phyloP scores from a whole-genome alignment of 257 asterid genomes.

The Craterostigma plantagineum region DNA sequence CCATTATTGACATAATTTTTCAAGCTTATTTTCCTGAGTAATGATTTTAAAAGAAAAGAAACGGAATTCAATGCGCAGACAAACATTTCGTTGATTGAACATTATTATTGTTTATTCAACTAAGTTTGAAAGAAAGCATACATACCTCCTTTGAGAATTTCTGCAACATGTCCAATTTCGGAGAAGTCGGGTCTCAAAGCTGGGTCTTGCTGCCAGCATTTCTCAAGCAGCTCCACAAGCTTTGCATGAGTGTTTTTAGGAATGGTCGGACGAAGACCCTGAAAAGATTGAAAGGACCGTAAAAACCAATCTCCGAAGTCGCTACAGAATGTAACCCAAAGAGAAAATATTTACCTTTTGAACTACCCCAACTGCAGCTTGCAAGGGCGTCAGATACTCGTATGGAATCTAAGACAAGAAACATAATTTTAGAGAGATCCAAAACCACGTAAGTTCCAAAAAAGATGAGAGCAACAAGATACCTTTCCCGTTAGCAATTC shows the following conservation, averaged over 20 bases:
- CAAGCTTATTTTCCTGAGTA: background rate
- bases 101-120: background rate
- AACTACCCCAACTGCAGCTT: constrained; percentile 97
- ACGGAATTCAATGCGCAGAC: background rate
- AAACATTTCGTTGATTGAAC: background rate
- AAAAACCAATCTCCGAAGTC: background rate
- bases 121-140: constrained; percentile 8
- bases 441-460: constrained; percentile 1
- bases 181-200: constrained; percentile 68
- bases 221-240: constrained; percentile 76
- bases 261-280: constrained; percentile 84
- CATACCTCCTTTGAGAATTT: constrained; percentile 73
- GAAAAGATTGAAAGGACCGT: constrained; percentile 1
- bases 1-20: constrained; percentile 2
- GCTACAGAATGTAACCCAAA: constrained; percentile 1
- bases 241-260: constrained; percentile 61
- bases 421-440: background rate
- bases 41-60: background rate
- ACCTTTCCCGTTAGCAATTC: constrained; percentile 94
- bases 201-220: constrained; percentile 93
- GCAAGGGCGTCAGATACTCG: constrained; percentile 87
- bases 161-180: constrained; percentile 44
- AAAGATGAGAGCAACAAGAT: constrained; percentile 6
- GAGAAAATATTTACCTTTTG: constrained; percentile 49
- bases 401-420: constrained; percentile 58